Conservation (phyloP, 2,329 filamentous ascomycete species). For the Sporothrix protearum region DNA sequence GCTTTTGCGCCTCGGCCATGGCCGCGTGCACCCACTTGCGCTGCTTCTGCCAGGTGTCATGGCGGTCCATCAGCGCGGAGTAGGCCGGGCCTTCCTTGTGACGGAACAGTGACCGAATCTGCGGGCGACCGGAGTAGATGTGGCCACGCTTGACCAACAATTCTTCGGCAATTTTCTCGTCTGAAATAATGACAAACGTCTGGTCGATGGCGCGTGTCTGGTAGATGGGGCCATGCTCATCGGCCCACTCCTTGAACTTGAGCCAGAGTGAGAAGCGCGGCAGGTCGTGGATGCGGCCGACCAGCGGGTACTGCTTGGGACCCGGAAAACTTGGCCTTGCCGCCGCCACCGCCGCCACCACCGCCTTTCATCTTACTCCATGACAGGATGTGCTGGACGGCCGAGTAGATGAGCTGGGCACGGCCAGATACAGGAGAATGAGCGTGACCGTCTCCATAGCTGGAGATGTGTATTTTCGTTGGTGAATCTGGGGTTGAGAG, state of each 20-base stretch:
- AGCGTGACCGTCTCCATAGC: constrained; percentile 41
- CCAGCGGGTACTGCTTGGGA: constrained; percentile 46
- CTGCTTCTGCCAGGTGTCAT: constrained; percentile 48
- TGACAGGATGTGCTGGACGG: constrained; percentile 39
- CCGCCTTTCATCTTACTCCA: constrained; percentile 35
- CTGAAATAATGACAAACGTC: constrained; percentile 45
- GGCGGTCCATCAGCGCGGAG: constrained; percentile 50
- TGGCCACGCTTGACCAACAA: constrained; percentile 49
- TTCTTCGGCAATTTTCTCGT: constrained; percentile 48
- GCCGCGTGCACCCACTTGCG: constrained; percentile 52
- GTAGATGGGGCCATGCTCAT: constrained; percentile 44
- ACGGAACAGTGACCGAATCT: constrained; percentile 48
- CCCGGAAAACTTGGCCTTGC: constrained; percentile 43
- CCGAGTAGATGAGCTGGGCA: constrained; percentile 45
- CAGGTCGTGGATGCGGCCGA: constrained; percentile 49
- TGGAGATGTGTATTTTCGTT: constrained; percentile 20
- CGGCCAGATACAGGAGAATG: constrained; percentile 44
- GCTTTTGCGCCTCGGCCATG: constrained; percentile 38
- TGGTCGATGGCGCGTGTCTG: constrained; percentile 41
- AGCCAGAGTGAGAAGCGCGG: constrained; percentile 47
- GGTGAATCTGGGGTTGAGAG: neutral
- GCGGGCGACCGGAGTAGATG: constrained; percentile 49
- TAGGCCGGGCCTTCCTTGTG: constrained; percentile 49
- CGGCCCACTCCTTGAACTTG: constrained; percentile 49
- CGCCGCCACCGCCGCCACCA: constrained; percentile 10